A percentile compares a stretch with the other conserved stretches of the same genome.
Evolutionary conservation across 192 early-diverging fungal species (phyloP).

Genomic region (Backusella circina): DNA sequence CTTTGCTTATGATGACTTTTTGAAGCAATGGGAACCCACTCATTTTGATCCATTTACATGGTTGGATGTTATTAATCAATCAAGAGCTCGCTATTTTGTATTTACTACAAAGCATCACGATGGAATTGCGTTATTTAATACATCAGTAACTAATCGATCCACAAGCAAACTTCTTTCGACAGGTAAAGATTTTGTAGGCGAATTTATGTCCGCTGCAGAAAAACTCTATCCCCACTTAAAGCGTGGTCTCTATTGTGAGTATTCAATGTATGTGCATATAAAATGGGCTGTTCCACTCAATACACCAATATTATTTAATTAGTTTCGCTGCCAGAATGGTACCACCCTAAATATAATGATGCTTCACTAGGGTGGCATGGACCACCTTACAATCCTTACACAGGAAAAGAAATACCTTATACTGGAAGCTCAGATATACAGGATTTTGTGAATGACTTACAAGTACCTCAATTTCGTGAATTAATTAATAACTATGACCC

Average conservation of each 20-base stretch:
- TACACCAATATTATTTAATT: too few species aligned
- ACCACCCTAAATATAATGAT: constrained; percentile 18
- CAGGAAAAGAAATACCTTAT: not conserved
- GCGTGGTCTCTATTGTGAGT: constrained; percentile 26
- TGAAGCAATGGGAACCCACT: constrained; percentile 3
- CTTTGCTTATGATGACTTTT: constrained; percentile 23
- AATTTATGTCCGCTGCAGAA: constrained; percentile 10
- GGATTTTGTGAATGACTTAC: constrained; percentile 26
- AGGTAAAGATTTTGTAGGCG: constrained; percentile 24
- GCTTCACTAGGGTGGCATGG: constrained; percentile 10
- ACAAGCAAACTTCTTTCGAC: constrained; percentile 2
- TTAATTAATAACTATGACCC: constrained; percentile 15
- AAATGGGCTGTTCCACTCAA: not conserved
- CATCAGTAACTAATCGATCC: constrained; percentile 17
- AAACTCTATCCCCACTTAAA: constrained; percentile 13
- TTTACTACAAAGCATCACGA: constrained; percentile 31
- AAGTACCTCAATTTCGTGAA: constrained; percentile 22
- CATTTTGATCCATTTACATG: constrained; percentile 11
- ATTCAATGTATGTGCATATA: not conserved
- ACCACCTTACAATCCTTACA: constrained; percentile 17
- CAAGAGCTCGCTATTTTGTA: constrained; percentile 22
- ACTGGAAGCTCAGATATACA: constrained; percentile 13
- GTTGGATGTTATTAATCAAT: constrained; percentile 16
- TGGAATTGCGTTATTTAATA: constrained; percentile 28
- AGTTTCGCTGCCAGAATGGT: constrained; percentile 34